Percentiles rank a stretch among this genome's conserved stretches.
phyloP scores from a whole-genome alignment of 768 basidiomycete genomes.

The Lactarius deliciosus region DNA sequence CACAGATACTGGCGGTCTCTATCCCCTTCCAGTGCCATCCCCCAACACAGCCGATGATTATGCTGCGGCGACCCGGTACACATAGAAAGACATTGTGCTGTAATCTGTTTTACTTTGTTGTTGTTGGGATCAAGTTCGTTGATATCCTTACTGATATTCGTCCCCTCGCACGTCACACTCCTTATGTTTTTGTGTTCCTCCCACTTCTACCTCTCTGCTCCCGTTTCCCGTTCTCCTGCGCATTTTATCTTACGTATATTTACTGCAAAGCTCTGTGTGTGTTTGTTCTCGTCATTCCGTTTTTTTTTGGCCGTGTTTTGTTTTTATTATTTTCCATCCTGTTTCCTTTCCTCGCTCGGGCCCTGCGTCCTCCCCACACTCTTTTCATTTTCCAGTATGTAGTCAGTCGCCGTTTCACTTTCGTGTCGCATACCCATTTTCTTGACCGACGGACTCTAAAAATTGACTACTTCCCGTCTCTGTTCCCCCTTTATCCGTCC shows the following conservation, averaged over 20 bases:
- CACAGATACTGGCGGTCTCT: conserved; percentile 6
- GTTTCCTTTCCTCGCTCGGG: background rate
- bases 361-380: background rate
- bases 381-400: background rate
- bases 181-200: background rate
- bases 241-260: conserved; percentile 30
- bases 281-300: background rate
- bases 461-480: background rate
- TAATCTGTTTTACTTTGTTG: conserved; percentile 11
- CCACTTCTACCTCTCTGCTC: conserved; percentile 3
- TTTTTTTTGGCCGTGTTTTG: background rate
- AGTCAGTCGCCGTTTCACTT: background rate
- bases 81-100: conserved; percentile 9
- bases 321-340: background rate
- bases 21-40: conserved; percentile 17
- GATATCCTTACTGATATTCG: conserved; percentile 23
- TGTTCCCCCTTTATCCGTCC: background rate
- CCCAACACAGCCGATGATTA: conserved; percentile 19
- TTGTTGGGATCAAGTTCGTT: conserved; percentile 11
- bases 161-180: background rate
- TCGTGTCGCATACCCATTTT: background rate
- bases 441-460: conserved; percentile 2
- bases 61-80: conserved; percentile 13
- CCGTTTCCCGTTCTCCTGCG: conserved; percentile 9
- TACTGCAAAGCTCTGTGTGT: conserved; percentile 23